Evolutionary conservation across 192 early-diverging fungal genomes (phyloP).

Genomic region (Geosiphon pyriformis): DNA sequence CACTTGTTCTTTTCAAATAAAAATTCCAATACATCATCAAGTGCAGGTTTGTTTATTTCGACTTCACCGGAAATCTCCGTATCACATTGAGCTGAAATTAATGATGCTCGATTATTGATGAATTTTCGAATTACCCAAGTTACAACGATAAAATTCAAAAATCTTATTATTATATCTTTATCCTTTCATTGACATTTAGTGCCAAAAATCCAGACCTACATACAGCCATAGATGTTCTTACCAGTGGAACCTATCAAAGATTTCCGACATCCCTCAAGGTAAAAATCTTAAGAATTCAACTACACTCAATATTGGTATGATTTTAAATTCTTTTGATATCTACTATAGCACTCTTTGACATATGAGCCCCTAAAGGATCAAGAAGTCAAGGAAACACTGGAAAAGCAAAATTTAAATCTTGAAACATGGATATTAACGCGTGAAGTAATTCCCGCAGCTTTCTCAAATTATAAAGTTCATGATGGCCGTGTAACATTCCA

Average conservation of each 20-base stretch:
- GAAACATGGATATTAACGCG: constrained; percentile 62
- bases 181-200: constrained; percentile 31
- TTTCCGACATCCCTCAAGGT: constrained; percentile 73
- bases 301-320: not conserved
- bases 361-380: constrained; percentile 50
- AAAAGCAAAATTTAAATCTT: constrained; percentile 64
- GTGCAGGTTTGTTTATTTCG: too few relatives aligned
- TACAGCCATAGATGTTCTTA: constrained; percentile 82
- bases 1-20: too few relatives aligned
- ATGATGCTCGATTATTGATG: too few relatives aligned
- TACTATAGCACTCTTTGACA: constrained; percentile 43
- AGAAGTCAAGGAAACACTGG: constrained; percentile 57
- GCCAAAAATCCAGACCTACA: constrained; percentile 76
- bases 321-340: not conserved
- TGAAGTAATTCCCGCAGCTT: constrained; percentile 65
- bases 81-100: too few relatives aligned
- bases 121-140: too few relatives aligned
- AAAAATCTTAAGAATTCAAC: not conserved
- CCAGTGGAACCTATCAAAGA: constrained; percentile 74
- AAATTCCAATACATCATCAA: too few relatives aligned
- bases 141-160: too few relatives aligned
- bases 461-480: constrained; percentile 50
- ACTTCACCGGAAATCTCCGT: too few relatives aligned
- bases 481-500: constrained; percentile 71
- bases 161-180: too few relatives aligned